Percentiles rank a stretch among this genome's conserved stretches.
These are phyloP conservation scores for Cyberlindnera saturnus DNA, from an alignment of 805 yeast species.

Conservation along the genomic window DNA sequence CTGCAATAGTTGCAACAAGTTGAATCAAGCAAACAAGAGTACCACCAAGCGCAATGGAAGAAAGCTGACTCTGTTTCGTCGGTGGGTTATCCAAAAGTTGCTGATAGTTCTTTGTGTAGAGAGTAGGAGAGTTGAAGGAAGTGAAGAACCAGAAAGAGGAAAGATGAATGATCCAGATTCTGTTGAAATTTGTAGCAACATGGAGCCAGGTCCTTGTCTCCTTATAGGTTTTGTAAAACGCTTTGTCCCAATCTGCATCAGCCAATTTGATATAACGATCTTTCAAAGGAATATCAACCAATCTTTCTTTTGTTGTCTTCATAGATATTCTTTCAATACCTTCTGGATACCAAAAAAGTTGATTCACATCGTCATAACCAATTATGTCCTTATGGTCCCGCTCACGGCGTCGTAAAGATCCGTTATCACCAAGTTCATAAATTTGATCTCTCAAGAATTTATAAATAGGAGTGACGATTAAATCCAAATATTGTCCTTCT, in stretches of 20 bases:
- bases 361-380: constrained; percentile 89
- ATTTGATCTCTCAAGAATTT: constrained; percentile 49
- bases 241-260: constrained; percentile 58
- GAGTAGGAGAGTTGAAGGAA: constrained; percentile 59
- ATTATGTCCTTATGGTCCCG: constrained; percentile 64
- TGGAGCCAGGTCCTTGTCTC: constrained; percentile 79
- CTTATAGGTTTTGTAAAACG: constrained; percentile 66
- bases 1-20: constrained; percentile 51
- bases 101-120: constrained; percentile 56
- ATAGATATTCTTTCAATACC: constrained; percentile 59
- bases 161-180: constrained; percentile 75
- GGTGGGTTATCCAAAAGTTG: constrained; percentile 57
- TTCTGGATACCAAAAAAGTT: constrained; percentile 76
- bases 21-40: constrained; percentile 53
- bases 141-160: constrained; percentile 78
- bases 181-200: constrained; percentile 63
- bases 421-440: constrained; percentile 41
- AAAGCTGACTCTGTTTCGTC: constrained; percentile 43
- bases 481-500: constrained; percentile 47
- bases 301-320: constrained; percentile 32
- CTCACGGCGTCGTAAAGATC: constrained; percentile 38
- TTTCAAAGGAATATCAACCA: constrained; percentile 46
- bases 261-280: constrained; percentile 49
- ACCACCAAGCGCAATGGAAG: constrained; percentile 67
- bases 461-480: constrained; percentile 69